Percentiles rank a stretch among this genome's conserved stretches.
phyloP scores from a whole-genome alignment of 2,329 filamentous ascomycete genomes.

The Bipolaris cookei region DNA sequence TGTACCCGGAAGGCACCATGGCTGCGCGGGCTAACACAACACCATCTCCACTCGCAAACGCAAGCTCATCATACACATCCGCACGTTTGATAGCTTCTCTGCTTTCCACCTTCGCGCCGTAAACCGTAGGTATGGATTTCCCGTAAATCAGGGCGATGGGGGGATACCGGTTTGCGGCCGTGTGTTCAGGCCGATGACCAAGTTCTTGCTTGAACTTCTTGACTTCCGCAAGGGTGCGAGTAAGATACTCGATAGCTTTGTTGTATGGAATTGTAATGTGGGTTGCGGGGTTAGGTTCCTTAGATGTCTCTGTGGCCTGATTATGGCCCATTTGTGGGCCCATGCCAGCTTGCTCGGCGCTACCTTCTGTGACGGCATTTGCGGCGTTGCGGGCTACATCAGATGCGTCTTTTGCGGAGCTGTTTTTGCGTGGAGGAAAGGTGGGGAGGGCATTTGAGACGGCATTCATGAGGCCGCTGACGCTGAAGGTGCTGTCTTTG shows the following conservation, averaged over 20 bases:
- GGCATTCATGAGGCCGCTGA: slow-evolving; percentile 55
- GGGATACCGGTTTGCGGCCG: slow-evolving; percentile 75
- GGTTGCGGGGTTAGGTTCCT: slow-evolving; percentile 41
- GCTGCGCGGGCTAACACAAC: slow-evolving; percentile 85
- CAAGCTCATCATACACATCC: slow-evolving; percentile 84
- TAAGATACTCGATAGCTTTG: slow-evolving; percentile 70
- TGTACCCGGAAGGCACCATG: slow-evolving; percentile 83
- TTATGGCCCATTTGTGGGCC: slow-evolving; percentile 57
- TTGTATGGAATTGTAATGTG: slow-evolving; percentile 62
- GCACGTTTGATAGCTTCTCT: slow-evolving; percentile 75
- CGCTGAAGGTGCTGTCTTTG: slow-evolving; percentile 48
- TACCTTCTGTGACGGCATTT: slow-evolving; percentile 36
- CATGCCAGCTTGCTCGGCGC: slow-evolving; percentile 45
- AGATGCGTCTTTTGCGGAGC: slow-evolving; percentile 23
- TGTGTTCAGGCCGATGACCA: slow-evolving; percentile 64
- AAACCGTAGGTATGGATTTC: slow-evolving; percentile 85
- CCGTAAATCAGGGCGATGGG: slow-evolving; percentile 84
- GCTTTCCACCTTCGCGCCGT: slow-evolving; percentile 75
- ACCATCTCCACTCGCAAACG: slow-evolving; percentile 87
- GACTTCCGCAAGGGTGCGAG: slow-evolving; percentile 73
- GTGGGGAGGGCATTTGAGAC: slow-evolving; percentile 56
- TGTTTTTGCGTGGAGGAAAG: slow-evolving; percentile 44
- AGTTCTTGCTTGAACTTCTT: slow-evolving; percentile 79
- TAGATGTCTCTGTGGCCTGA: slow-evolving; percentile 32
- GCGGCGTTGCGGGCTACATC: slow-evolving; percentile 37